Evolutionary conservation across 2,329 filamentous ascomycete genomes (phyloP).

Genomic region (Didymella segeticola): DNA sequence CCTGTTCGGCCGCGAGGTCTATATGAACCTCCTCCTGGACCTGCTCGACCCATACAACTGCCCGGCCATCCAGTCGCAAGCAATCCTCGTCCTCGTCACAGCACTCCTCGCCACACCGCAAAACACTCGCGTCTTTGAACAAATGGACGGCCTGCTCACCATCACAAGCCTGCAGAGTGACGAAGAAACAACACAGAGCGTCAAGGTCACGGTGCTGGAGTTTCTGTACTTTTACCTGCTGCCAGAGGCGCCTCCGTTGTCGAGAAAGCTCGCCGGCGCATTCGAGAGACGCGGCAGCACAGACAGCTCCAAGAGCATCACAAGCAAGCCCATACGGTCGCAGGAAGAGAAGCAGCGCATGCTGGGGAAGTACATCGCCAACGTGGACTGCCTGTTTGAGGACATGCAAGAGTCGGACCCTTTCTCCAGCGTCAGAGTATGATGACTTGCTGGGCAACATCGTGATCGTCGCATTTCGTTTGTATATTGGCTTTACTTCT

Average conservation of each 20-base stretch:
- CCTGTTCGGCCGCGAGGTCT: conserved; percentile 85
- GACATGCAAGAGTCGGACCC: conserved; percentile 82
- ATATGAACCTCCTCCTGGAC: conserved; percentile 97
- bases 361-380: conserved; percentile 77
- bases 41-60: conserved; percentile 90
- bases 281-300: conserved; percentile 44
- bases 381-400: conserved; percentile 81
- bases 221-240: conserved; percentile 99
- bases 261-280: conserved; percentile 40
- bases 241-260: conserved; percentile 73
- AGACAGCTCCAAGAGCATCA: conserved; percentile 37
- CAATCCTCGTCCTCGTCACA: conserved; percentile 87
- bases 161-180: conserved; percentile 94
- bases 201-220: conserved; percentile 95
- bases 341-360: conserved; percentile 84
- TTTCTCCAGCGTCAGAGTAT: conserved; percentile 40
- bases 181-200: conserved; percentile 80
- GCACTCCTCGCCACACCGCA: conserved; percentile 83
- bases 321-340: conserved; percentile 57
- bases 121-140: conserved; percentile 92
- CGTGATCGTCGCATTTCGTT: conserved; percentile 18
- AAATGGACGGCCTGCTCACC: conserved; percentile 87
- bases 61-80: conserved; percentile 87
- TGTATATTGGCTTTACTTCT: conserved; percentile 19
- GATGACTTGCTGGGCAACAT: not conserved